A percentile compares a stretch with the other conserved stretches of the same genome.
Conservation (phyloP, 495 filamentous ascomycete species). For the Schizothecium vesticola region DNA sequence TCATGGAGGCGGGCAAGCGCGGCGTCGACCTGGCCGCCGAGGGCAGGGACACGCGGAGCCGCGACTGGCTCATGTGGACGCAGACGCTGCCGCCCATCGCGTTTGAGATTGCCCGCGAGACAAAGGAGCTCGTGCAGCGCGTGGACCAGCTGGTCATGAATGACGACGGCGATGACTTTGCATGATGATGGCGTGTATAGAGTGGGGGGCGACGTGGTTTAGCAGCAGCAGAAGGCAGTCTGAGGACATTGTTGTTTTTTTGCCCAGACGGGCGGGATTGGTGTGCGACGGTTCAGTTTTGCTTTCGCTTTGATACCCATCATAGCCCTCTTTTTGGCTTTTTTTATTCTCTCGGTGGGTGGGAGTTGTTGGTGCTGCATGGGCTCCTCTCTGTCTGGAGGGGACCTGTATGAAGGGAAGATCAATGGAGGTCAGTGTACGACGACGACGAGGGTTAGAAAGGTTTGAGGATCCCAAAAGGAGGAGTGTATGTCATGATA, state of each 20-base stretch:
- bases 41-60: slow-evolving; percentile 41
- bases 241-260: not conserved
- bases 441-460: not conserved
- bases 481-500: not conserved
- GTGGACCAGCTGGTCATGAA: slow-evolving; percentile 37
- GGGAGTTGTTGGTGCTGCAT: not conserved
- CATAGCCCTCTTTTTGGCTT: slow-evolving; percentile 18
- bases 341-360: not conserved
- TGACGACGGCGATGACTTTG: slow-evolving; percentile 41
- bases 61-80: slow-evolving; percentile 57
- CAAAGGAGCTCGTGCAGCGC: slow-evolving; percentile 61
- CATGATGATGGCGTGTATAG: slow-evolving; percentile 19
- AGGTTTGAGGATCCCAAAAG: not conserved
- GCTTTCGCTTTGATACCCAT: slow-evolving; percentile 28
- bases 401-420: not conserved
- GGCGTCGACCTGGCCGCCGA: slow-evolving; percentile 50
- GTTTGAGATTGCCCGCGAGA: slow-evolving; percentile 80
- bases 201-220: not conserved
- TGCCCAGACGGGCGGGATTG: not conserved
- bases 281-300: not conserved
- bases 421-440: not conserved
- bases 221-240: not conserved
- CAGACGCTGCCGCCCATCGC: slow-evolving; percentile 74
- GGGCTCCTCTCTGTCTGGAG: not conserved
- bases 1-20: slow-evolving; percentile 62